These are phyloP conservation scores for Penicillium rolfsii DNA, from an alignment of 2,329 filamentous ascomycete genomes.

Conservation along the genomic window DNA sequence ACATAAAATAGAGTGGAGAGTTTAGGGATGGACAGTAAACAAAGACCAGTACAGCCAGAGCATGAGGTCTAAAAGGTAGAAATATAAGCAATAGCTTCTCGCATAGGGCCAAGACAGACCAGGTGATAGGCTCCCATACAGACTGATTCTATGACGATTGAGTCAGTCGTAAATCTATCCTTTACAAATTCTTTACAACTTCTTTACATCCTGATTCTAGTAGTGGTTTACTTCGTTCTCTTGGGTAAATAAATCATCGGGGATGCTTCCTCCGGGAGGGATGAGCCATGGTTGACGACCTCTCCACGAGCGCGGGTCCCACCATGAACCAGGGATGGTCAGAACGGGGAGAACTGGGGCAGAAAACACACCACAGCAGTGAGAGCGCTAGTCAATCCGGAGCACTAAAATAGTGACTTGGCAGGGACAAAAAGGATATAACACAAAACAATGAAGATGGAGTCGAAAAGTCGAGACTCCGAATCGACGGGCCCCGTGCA, in stretches of 20 bases:
- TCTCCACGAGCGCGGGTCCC: constrained; percentile 14
- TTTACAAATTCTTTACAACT: no score
- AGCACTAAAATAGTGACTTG: background rate
- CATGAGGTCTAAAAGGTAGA: background rate
- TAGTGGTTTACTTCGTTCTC: background rate
- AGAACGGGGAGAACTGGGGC: background rate
- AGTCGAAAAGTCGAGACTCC: constrained; percentile 6
- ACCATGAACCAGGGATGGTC: constrained; percentile 15
- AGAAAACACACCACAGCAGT: background rate
- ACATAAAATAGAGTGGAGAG: background rate
- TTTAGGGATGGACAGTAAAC: background rate
- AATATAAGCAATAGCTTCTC: background rate
- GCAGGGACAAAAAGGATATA: background rate
- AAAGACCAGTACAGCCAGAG: background rate
- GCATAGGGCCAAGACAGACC: background rate
- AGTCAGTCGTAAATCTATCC: background rate
- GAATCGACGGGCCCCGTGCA: constrained; percentile 17
- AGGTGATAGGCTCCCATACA: background rate
- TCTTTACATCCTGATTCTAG: background rate
- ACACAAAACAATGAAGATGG: constrained; percentile 15
- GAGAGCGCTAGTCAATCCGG: background rate
- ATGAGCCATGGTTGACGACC: constrained; percentile 12
- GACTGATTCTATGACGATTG: background rate
- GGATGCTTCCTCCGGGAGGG: constrained; percentile 9
- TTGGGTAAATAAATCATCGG: background rate